Evolutionary conservation across 805 yeast genomes (phyloP).

Genomic region (Tetrapisispora taiwanensis): DNA sequence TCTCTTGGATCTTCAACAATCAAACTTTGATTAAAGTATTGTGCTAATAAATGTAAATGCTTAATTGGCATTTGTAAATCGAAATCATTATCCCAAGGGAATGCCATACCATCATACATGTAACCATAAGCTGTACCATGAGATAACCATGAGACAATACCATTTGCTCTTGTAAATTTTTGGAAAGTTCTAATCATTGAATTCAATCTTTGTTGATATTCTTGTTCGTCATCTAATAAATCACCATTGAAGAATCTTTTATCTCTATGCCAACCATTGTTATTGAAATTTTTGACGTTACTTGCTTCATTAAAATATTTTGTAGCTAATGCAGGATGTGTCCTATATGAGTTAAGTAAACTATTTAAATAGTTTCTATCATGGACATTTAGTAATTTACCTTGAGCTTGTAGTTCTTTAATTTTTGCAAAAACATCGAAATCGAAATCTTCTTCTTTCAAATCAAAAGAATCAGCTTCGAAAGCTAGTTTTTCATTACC

Average conservation of each 20-base stretch:
- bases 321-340: constrained; percentile 25
- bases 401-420: constrained; percentile 15
- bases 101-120: constrained; percentile 49
- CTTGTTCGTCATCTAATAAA: constrained; percentile 29
- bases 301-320: constrained; percentile 31
- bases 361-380: constrained; percentile 28
- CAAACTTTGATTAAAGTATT: constrained; percentile 32
- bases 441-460: constrained; percentile 19
- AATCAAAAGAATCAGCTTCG: constrained; percentile 9
- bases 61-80: constrained; percentile 52
- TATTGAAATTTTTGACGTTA: constrained; percentile 22
- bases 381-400: constrained; percentile 14
- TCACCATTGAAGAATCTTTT: constrained; percentile 43
- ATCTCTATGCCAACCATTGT: constrained; percentile 40
- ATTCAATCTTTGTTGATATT: constrained; percentile 27
- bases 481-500: constrained; percentile 7
- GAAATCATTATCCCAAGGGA: constrained; percentile 59
- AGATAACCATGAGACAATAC: constrained; percentile 50
- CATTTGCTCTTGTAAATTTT: constrained; percentile 36
- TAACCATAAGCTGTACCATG: constrained; percentile 57
- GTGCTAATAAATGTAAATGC: constrained; percentile 37
- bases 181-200: constrained; percentile 42
- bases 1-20: constrained; percentile 37
- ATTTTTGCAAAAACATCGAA: constrained; percentile 21
- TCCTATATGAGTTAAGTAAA: constrained; percentile 25